Evolutionary conservation across 768 basidiomycete species (phyloP), one percentile per base, ranked within the genome.

Genomic region (Amyloporia xantha): DNA sequence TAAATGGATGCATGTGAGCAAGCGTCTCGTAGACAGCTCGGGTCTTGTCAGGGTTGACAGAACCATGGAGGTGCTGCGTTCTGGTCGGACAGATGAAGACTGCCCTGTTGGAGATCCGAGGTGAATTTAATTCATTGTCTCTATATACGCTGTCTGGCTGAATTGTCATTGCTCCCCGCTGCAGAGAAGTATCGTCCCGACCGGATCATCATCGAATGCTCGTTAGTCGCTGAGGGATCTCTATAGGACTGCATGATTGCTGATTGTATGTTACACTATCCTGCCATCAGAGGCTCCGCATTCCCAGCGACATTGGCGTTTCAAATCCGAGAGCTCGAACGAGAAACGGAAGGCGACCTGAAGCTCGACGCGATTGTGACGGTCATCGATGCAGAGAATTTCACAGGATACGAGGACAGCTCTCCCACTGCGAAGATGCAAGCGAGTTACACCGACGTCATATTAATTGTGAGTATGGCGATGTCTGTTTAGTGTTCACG

Each of bases 231-330:
- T 41, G n/a, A 13, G 17, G 35, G 27, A 20, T 33, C 23, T n/a
- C n/a, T n/a, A n/a, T n/a, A n/a, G n/a, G n/a, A n/a, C n/a, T n/a
- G n/a, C n/a, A n/a, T n/a, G 9, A 19, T 36, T n/a, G n/a, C n/a
- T n/a, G n/a, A n/a, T 20, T 44, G n/a, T 15, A 15, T 25, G 11
- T n/a, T n/a, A n/a, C 24, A 21, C 28, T 44, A 15, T 21, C 44
- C n/a, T n/a, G n/a, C n/a, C n/a, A n/a, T 7, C 57, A 92, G 90
- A 28, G 94, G 94, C 10, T 94, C 91, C 6, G 94, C 94, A 0
- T 96, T 96, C 60, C 94, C 94, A 7, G 94, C 94, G 2, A 95
- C 93, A 1, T 74, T 97, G 27, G 94, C 93, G 0, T 91, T 95
- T 60, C 94, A 95, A 61, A 91, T 97, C 49, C 84, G 91, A 33